A percentile compares a stretch with the other conserved stretches of the same genome.
Evolutionary conservation across 2,329 filamentous ascomycete species (phyloP).

Genomic region (Colletotrichum coccodes): DNA sequence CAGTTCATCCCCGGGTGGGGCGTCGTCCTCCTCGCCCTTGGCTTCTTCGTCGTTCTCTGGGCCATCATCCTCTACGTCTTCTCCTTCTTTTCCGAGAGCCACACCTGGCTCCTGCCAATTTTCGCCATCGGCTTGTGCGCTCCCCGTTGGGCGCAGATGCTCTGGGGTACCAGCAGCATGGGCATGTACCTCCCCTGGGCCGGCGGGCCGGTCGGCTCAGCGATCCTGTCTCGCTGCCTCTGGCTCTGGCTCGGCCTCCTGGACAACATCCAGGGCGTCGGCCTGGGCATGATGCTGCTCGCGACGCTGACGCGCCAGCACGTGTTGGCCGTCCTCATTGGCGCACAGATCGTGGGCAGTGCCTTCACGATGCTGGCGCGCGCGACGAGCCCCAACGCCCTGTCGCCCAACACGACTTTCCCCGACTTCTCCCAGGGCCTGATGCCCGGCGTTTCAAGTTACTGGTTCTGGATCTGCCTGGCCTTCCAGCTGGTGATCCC

Average conservation of each 20-base stretch:
- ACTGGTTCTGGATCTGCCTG: slow-evolving; percentile 71
- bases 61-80: slow-evolving; percentile 60
- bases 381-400: slow-evolving; percentile 67
- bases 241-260: slow-evolving; percentile 69
- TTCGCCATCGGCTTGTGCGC: slow-evolving; percentile 74
- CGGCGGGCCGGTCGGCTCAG: slow-evolving; percentile 59
- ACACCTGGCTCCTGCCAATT: slow-evolving; percentile 74
- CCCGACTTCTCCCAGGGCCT: slow-evolving; percentile 66
- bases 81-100: slow-evolving; percentile 64
- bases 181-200: slow-evolving; percentile 73
- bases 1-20: slow-evolving; percentile 65
- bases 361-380: slow-evolving; percentile 70
- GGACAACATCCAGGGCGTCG: slow-evolving; percentile 72
- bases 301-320: slow-evolving; percentile 74
- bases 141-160: slow-evolving; percentile 74
- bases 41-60: slow-evolving; percentile 68
- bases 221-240: slow-evolving; percentile 70
- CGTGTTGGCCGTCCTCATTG: slow-evolving; percentile 69
- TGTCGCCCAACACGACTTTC: slow-evolving; percentile 70
- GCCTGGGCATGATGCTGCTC: slow-evolving; percentile 74
- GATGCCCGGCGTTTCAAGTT: slow-evolving; percentile 55
- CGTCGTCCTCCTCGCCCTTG: slow-evolving; percentile 64
- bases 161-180: slow-evolving; percentile 71
- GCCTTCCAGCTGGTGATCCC: slow-evolving; percentile 67
- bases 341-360: slow-evolving; percentile 70